A percentile compares a stretch with the other conserved stretches of the same genome.
These are phyloP conservation scores for Annulohypoxylon truncatum DNA, from an alignment of 2,329 filamentous ascomycete genomes.

Conservation along the genomic window DNA sequence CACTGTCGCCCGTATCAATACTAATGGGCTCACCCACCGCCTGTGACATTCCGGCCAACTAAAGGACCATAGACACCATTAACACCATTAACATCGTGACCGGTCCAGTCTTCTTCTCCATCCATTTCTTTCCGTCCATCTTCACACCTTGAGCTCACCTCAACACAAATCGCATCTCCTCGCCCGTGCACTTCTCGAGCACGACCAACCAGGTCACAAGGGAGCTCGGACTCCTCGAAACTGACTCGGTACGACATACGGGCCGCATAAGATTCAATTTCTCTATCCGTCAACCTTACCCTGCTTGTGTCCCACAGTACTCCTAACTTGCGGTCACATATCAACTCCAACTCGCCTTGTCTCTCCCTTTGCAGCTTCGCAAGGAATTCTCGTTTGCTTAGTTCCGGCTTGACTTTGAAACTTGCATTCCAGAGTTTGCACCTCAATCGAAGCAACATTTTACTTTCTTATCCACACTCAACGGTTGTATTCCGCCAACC, in stretches of 20 bases:
- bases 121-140: not conserved
- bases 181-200: slow-evolving; percentile 6
- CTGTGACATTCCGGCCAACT: slow-evolving; percentile 31
- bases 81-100: slow-evolving; percentile 4
- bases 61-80: slow-evolving; percentile 9
- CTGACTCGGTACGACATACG: slow-evolving; percentile 36
- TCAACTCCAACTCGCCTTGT: slow-evolving; percentile 19
- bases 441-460: slow-evolving; percentile 23
- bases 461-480: slow-evolving; percentile 21
- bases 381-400: slow-evolving; percentile 21
- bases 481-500: slow-evolving; percentile 7
- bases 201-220: slow-evolving; percentile 25
- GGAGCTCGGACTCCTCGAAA: slow-evolving; percentile 39
- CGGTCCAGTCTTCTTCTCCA: slow-evolving; percentile 2
- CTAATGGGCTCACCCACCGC: slow-evolving; percentile 34
- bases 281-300: slow-evolving; percentile 24
- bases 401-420: slow-evolving; percentile 36
- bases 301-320: slow-evolving; percentile 35
- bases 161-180: not conserved
- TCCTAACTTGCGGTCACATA: slow-evolving; percentile 35
- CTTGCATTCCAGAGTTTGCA: slow-evolving; percentile 43
- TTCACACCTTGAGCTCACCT: not conserved
- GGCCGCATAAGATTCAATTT: slow-evolving; percentile 40
- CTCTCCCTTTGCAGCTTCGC: slow-evolving; percentile 27
- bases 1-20: slow-evolving; percentile 26